Conservation (phyloP, 2,329 filamentous ascomycete genomes). For the Pseudogymnoascus sp. region DNA sequence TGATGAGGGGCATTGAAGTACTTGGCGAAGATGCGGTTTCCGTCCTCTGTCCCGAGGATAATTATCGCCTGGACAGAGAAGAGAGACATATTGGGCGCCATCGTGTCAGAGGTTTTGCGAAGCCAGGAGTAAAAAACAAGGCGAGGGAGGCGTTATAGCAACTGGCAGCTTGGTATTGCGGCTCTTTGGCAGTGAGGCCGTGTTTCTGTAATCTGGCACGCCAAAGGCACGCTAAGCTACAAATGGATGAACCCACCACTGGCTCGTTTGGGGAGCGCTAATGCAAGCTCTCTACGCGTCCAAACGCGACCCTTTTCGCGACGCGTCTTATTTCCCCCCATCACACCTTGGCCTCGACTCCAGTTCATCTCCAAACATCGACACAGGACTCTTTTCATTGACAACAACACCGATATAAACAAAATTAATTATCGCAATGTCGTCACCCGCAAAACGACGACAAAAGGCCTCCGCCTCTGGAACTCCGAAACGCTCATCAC, state of each 20-base stretch:
- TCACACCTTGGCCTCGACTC: background rate
- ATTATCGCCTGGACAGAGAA: constrained; percentile 73
- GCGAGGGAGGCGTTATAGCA: background rate
- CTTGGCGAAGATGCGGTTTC: constrained; percentile 86
- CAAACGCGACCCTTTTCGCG: constrained; percentile 9
- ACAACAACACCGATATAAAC: constrained; percentile 6
- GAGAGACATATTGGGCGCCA: constrained; percentile 70
- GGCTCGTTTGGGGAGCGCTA: constrained; percentile 7
- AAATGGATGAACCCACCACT: constrained; percentile 1
- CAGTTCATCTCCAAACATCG: constrained; percentile 1
- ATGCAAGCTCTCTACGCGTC: constrained; percentile 12
- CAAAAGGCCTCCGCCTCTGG: constrained; percentile 49
- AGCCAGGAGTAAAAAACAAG: background rate
- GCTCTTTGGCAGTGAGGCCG: constrained; percentile 8
- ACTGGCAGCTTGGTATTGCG: constrained; percentile 8
- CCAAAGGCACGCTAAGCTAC: background rate
- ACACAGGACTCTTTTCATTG: background rate
- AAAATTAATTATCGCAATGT: constrained; percentile 43
- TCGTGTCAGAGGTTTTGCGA: constrained; percentile 30
- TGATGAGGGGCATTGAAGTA: constrained; percentile 72
- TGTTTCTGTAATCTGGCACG: constrained; percentile 13
- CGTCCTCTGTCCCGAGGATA: constrained; percentile 78
- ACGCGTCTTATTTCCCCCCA: constrained; percentile 11
- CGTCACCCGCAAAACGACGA: constrained; percentile 53
- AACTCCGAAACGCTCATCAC: constrained; percentile 52